These are phyloP conservation scores for Punctularia strigosozonata DNA, from an alignment of 768 basidiomycete species.

Conservation along the genomic window DNA sequence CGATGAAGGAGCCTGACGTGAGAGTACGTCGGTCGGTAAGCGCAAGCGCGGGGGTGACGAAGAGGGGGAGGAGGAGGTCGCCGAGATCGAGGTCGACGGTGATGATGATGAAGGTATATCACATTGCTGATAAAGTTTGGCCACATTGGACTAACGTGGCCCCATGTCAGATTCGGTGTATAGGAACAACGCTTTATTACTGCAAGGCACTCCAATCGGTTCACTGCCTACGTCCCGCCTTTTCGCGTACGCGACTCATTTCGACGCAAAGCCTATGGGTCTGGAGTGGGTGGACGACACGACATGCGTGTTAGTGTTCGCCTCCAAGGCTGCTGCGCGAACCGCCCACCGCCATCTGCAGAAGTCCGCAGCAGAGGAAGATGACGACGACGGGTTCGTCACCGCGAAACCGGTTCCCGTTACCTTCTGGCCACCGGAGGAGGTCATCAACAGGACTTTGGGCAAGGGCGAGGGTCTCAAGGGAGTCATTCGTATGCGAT, in stretches of 20 bases:
- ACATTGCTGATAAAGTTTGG: neutral
- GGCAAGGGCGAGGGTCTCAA: constrained; percentile 60
- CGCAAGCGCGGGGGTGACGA: constrained; percentile 36
- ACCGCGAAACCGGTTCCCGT: constrained; percentile 62
- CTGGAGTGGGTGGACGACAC: constrained; percentile 83
- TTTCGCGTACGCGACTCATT: constrained; percentile 76
- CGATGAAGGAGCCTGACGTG: constrained; percentile 20
- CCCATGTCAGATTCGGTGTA: constrained; percentile 29
- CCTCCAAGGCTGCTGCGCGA: constrained; percentile 40
- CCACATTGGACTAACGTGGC: constrained; percentile 1
- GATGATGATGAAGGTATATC: constrained; percentile 15
- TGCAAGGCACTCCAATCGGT: constrained; percentile 64
- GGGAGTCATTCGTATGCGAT: constrained; percentile 60
- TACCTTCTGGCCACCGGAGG: constrained; percentile 69
- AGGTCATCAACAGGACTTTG: constrained; percentile 60
- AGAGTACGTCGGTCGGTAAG: constrained; percentile 16
- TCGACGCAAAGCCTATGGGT: constrained; percentile 60
- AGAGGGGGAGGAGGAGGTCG: constrained; percentile 23
- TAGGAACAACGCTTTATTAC: constrained; percentile 56
- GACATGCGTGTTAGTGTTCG: constrained; percentile 71
- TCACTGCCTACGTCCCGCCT: constrained; percentile 65
- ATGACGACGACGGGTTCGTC: constrained; percentile 44
- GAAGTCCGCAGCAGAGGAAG: constrained; percentile 38
- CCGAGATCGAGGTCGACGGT: constrained; percentile 19
- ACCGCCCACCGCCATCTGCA: constrained; percentile 37